Evolutionary conservation across 495 filamentous ascomycete species (phyloP).

Genomic region (Usnea hakonensis): DNA sequence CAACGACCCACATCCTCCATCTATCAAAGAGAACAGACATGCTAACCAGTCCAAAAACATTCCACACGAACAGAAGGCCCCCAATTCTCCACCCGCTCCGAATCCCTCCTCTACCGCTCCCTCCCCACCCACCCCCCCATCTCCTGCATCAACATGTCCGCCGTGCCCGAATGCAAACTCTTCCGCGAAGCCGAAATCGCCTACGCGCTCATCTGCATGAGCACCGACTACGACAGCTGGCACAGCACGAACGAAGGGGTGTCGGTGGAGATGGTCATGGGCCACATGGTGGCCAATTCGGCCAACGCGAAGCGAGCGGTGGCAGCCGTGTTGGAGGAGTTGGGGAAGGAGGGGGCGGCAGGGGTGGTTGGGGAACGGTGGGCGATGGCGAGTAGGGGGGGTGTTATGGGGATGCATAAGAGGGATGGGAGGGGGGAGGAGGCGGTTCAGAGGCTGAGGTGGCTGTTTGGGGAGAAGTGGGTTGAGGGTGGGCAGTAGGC

Average conservation of each 20-base stretch:
- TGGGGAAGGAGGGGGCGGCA: conserved; percentile 61
- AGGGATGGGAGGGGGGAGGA: conserved; percentile 32
- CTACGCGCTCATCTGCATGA: conserved; percentile 98
- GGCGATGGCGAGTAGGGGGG: conserved; percentile 52
- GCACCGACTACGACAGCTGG: conserved; percentile 99
- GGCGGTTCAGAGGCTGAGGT: conserved; percentile 31
- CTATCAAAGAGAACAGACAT: background rate
- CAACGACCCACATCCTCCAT: background rate
- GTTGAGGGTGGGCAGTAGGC: conserved; percentile 1
- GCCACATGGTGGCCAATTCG: conserved; percentile 86
- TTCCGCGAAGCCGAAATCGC: conserved; percentile 92
- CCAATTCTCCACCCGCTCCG: conserved; percentile 94
- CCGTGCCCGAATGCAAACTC: conserved; percentile 92
- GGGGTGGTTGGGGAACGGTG: conserved; percentile 72
- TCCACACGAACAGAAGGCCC: conserved; percentile 61
- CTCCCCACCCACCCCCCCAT: conserved; percentile 56
- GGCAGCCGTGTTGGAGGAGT: conserved; percentile 76
- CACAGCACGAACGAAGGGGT: conserved; percentile 62
- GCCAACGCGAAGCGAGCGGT: conserved; percentile 79
- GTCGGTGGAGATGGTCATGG: conserved; percentile 95
- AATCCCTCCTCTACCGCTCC: conserved; percentile 85
- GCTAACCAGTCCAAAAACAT: background rate
- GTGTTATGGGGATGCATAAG: conserved; percentile 34
- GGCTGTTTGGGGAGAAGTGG: conserved; percentile 26
- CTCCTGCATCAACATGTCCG: conserved; percentile 93